phyloP scores from a whole-genome alignment of 805 yeast species.

The Candida alai region DNA sequence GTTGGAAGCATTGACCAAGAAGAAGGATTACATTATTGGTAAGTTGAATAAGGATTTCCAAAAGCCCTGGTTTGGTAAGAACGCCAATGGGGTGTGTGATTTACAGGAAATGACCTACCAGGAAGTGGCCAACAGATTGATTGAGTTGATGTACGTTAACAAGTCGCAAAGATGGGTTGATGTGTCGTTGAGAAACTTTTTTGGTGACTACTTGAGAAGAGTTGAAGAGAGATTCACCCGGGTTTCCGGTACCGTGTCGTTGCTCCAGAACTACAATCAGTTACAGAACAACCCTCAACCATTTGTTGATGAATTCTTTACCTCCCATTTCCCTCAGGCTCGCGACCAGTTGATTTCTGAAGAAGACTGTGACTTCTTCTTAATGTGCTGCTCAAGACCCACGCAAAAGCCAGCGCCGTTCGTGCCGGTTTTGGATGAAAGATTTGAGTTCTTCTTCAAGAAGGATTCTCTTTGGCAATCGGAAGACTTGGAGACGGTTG shows the following conservation, averaged over 20 bases:
- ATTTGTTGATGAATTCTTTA: conserved; percentile 57
- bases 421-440: conserved; percentile 90
- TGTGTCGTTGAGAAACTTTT: conserved; percentile 74
- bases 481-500: conserved; percentile 93
- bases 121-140: conserved; percentile 82
- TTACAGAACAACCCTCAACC: conserved; percentile 60
- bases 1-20: conserved; percentile 72
- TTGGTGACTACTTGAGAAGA: conserved; percentile 85
- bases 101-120: conserved; percentile 93
- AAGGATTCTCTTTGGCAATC: conserved; percentile 99
- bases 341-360: conserved; percentile 82
- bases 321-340: conserved; percentile 70
- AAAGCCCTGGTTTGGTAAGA: conserved; percentile 95
- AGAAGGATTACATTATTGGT: conserved; percentile 80
- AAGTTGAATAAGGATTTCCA: conserved; percentile 92
- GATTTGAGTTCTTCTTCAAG: conserved; percentile 94
- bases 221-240: conserved; percentile 92
- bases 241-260: conserved; percentile 50
- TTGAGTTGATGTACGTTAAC: conserved; percentile 83
- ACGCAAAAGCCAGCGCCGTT: conserved; percentile 96
- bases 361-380: conserved; percentile 92
- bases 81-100: conserved; percentile 78
- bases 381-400: conserved; percentile 78
- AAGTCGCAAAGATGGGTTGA: conserved; percentile 87
- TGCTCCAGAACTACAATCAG: conserved; percentile 69